Conservation (phyloP, 176 grass and related monocot genomes). For the Cocos nucifera region DNA sequence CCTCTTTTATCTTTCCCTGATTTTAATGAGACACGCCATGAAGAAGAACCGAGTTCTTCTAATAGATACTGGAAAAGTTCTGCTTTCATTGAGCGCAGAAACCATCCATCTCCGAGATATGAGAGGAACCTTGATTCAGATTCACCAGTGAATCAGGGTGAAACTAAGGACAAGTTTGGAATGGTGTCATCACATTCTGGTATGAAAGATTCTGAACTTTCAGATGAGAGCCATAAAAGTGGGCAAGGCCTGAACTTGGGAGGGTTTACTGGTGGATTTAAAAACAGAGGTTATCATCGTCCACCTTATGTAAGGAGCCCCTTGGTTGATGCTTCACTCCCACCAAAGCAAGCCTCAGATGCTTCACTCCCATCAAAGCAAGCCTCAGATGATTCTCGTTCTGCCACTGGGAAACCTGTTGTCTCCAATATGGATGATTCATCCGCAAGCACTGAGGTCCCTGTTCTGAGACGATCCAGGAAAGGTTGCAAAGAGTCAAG, state of each 20-base stretch:
- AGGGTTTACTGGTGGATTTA: neutral
- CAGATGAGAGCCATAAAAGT: neutral
- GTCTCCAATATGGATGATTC: conserved; percentile 21
- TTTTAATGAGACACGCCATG: conserved; percentile 19
- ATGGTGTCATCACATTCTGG: neutral
- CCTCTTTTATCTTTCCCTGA: conserved; percentile 11
- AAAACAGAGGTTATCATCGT: neutral
- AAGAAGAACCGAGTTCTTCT: conserved; percentile 24
- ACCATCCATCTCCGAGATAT: conserved; percentile 7
- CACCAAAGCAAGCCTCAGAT: neutral
- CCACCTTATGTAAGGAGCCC: neutral
- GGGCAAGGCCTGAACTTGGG: neutral
- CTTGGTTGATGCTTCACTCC: neutral
- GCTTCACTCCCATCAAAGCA: neutral
- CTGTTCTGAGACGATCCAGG: neutral
- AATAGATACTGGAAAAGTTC: conserved; percentile 23
- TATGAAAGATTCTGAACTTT: neutral
- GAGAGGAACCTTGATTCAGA: conserved; percentile 6
- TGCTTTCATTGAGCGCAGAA: conserved; percentile 19
- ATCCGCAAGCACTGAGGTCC: neutral
- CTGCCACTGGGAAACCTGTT: conserved; percentile 1
- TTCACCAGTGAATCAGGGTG: conserved; percentile 4
- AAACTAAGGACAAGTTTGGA: conserved; percentile 5
- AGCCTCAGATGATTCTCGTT: neutral
- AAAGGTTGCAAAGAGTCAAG: neutral